phyloP scores from a whole-genome alignment of 2,329 filamentous ascomycete species.

The Colletotrichum chlorophyti region DNA sequence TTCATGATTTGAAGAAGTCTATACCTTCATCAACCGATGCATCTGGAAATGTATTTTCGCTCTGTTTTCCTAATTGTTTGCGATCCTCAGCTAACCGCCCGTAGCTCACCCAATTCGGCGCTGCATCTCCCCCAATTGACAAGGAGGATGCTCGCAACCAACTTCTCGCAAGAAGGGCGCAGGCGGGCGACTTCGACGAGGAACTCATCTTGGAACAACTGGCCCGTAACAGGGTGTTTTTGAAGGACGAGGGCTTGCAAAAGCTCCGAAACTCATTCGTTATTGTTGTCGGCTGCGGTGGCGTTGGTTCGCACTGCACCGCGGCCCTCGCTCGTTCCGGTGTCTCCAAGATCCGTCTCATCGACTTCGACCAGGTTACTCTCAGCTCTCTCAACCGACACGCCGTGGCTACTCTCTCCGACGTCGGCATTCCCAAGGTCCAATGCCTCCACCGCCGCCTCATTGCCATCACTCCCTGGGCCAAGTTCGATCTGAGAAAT shows the following conservation, averaged over 20 bases:
- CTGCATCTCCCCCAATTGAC: constrained; percentile 55
- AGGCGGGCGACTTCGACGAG: constrained; percentile 70
- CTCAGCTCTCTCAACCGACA: constrained; percentile 95
- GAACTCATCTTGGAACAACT: constrained; percentile 94
- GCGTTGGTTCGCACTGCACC: constrained; percentile 91
- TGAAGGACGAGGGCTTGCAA: constrained; percentile 79
- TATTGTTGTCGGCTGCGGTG: constrained; percentile 90
- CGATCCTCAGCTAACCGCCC: constrained; percentile 31
- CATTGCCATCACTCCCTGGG: constrained; percentile 90
- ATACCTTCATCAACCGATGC: constrained; percentile 54
- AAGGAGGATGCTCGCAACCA: constrained; percentile 68
- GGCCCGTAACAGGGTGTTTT: constrained; percentile 89
- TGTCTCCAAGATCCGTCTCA: constrained; percentile 83
- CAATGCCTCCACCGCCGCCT: constrained; percentile 80
- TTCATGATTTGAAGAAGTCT: constrained; percentile 65
- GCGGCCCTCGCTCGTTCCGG: constrained; percentile 88
- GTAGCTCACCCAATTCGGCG: constrained; percentile 68
- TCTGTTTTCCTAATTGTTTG: not conserved
- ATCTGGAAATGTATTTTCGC: constrained; percentile 37
- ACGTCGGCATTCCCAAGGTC: constrained; percentile 94
- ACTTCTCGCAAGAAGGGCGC: constrained; percentile 64
- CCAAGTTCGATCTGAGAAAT: constrained; percentile 83
- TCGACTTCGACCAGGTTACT: constrained; percentile 98
- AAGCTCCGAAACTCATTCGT: constrained; percentile 85
- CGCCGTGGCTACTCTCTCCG: constrained; percentile 89